A percentile compares a stretch with the other conserved stretches of the same genome.
These are phyloP conservation scores for Lasiosphaeriaceae sp. DNA, from an alignment of 495 filamentous ascomycete genomes.

Conservation along the genomic window DNA sequence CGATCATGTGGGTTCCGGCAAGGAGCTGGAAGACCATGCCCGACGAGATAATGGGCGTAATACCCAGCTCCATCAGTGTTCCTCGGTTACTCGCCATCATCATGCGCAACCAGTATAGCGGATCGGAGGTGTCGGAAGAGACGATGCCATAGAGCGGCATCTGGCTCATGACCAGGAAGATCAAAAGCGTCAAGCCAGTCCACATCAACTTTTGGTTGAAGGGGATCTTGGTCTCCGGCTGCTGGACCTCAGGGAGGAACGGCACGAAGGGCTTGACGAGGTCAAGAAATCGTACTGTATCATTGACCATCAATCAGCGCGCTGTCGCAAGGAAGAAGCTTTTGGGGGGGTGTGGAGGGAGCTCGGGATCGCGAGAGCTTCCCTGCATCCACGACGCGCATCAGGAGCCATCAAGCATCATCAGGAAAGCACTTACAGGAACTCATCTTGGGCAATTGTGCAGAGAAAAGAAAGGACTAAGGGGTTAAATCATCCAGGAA, in stretches of 20 bases:
- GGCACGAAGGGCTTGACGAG: constrained; percentile 99
- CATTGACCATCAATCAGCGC: constrained; percentile 26
- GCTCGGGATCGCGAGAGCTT: constrained; percentile 21
- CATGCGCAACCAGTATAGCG: constrained; percentile 99
- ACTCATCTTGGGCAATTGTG: constrained; percentile 52
- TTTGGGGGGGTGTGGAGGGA: constrained; percentile 12
- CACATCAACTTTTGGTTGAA: constrained; percentile 99
- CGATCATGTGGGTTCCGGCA: constrained; percentile 98
- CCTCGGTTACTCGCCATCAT: constrained; percentile 99
- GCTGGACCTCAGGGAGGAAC: constrained; percentile 96
- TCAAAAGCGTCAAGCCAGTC: constrained; percentile 94
- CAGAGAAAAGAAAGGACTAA: constrained; percentile 32
- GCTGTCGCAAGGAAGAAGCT: constrained; percentile 35
- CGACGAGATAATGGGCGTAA: constrained; percentile 97
- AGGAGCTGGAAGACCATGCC: constrained; percentile 99
- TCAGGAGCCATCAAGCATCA: no score
- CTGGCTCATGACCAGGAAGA: constrained; percentile 99
- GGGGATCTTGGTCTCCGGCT: constrained; percentile 92
- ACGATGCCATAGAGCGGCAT: constrained; percentile 98
- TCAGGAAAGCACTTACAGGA: constrained; percentile 45
- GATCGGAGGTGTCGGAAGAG: constrained; percentile 94
- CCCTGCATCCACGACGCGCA: neutral
- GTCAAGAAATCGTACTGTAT: constrained; percentile 95
- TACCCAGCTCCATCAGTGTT: constrained; percentile 98
- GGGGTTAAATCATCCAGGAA: constrained; percentile 38